A percentile compares a stretch with the other conserved stretches of the same genome.
These are phyloP conservation scores for Blastobotrys indianensis DNA, from an alignment of 1,139 yeast species.

Conservation along the genomic window DNA sequence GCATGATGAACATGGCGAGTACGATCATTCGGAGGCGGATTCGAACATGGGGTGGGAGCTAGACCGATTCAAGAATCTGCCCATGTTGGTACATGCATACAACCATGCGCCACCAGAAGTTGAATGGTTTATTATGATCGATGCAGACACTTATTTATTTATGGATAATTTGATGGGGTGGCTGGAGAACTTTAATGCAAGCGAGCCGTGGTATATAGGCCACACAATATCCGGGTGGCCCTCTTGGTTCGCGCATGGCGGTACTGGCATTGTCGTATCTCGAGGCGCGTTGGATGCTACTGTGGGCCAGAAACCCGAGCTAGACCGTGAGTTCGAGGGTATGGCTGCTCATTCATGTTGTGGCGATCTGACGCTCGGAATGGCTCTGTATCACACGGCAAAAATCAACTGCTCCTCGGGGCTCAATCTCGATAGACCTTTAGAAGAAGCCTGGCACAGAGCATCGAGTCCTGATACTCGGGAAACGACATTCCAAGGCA, in stretches of 20 bases:
- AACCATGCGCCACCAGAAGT: slow-evolving; percentile 21
- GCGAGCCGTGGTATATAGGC: slow-evolving; percentile 31
- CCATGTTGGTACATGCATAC: slow-evolving; percentile 35
- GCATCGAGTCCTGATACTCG: slow-evolving; percentile 3
- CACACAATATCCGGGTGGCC: slow-evolving; percentile 28
- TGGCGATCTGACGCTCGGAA: slow-evolving; percentile 36
- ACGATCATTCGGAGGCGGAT: slow-evolving; percentile 24
- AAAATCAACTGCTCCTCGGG: slow-evolving; percentile 8
- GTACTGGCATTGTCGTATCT: slow-evolving; percentile 34
- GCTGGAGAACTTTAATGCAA: slow-evolving; percentile 22
- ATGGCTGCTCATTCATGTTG: slow-evolving; percentile 28
- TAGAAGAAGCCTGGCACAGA: slow-evolving; percentile 1
- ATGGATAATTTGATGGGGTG: slow-evolving; percentile 24
- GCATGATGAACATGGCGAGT: slow-evolving; percentile 23
- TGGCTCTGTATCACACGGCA: slow-evolving; percentile 17
- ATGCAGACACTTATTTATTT: slow-evolving; percentile 32
- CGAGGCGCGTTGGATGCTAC: slow-evolving; percentile 27
- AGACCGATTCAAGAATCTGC: slow-evolving; percentile 34
- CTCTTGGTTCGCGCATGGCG: slow-evolving; percentile 34
- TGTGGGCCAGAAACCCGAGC: slow-evolving; percentile 26
- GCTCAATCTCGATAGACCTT: slow-evolving; percentile 5
- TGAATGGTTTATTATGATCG: slow-evolving; percentile 35
- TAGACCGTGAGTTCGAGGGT: slow-evolving; percentile 24
- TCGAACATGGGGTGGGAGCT: slow-evolving; percentile 36
- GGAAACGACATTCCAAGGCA: slow-evolving; percentile 11